A percentile compares a stretch with the other conserved stretches of the same genome.
Evolutionary conservation across 176 grass and related monocot genomes (phyloP).

Genomic region (Alloteropsis semialata): DNA sequence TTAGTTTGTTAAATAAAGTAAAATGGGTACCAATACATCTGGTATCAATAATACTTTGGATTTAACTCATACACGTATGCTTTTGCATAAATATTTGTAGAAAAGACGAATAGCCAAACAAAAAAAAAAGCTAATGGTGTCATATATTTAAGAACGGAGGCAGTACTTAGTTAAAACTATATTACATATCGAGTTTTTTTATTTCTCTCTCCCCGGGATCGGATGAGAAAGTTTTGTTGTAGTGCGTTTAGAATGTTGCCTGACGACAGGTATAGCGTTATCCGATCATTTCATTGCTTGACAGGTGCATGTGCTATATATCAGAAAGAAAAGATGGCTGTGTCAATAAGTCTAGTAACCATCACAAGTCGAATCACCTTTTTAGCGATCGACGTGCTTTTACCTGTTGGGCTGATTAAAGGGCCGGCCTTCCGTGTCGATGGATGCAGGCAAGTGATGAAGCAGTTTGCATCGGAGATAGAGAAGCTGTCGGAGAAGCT

Average conservation of each 20-base stretch:
- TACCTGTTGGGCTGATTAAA: background rate
- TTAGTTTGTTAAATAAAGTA: too few relatives aligned
- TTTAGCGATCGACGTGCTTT: background rate
- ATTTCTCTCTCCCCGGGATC: too few relatives aligned
- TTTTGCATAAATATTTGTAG: too few relatives aligned
- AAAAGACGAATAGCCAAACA: too few relatives aligned
- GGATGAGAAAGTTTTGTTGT: background rate
- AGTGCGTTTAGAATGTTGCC: background rate
- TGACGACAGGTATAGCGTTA: background rate
- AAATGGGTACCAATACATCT: too few relatives aligned
- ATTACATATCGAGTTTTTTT: background rate
- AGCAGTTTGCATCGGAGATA: slow-evolving; percentile 56
- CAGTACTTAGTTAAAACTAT: too few relatives aligned
- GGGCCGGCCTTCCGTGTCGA: background rate
- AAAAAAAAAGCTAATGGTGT: too few relatives aligned
- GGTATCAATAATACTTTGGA: too few relatives aligned
- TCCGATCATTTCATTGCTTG: background rate
- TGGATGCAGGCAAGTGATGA: slow-evolving; percentile 53
- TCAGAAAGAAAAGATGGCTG: background rate
- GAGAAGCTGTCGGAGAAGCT: slow-evolving; percentile 71
- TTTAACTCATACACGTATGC: too few relatives aligned
- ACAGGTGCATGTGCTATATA: background rate
- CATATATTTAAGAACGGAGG: too few relatives aligned
- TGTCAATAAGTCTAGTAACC: background rate
- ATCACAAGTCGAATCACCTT: slow-evolving; percentile 20